A percentile compares a stretch with the other conserved stretches of the same genome.
Evolutionary conservation across 352 stramenopile species (phyloP).

Genomic region (Phytopythium mirpurense): DNA sequence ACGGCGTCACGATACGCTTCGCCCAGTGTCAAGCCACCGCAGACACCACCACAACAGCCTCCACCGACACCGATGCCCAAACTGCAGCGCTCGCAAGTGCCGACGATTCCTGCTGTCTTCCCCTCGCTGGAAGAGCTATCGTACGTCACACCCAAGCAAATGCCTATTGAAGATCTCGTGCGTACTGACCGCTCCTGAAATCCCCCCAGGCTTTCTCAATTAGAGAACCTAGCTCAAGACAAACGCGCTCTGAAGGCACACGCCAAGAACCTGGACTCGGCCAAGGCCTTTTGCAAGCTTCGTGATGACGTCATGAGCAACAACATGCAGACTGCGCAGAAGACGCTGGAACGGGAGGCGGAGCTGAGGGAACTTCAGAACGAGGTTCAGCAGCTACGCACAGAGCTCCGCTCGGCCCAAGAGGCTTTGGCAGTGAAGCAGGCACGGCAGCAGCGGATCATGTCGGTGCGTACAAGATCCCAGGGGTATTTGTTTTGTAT

Average conservation of each 20-base stretch:
- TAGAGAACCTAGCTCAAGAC: conserved; percentile 63
- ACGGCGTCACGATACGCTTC: conserved; percentile 16
- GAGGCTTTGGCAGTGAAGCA: conserved; percentile 63
- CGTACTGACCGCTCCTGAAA: too few relatives aligned
- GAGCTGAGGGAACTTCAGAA: conserved; percentile 43
- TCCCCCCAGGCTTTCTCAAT: conserved; percentile 32
- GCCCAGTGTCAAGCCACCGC: conserved; percentile 12
- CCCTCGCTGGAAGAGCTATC: conserved; percentile 72
- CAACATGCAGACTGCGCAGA: conserved; percentile 73
- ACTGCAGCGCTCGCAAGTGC: conserved; percentile 68
- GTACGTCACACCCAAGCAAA: conserved; percentile 26
- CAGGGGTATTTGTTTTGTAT: too few relatives aligned
- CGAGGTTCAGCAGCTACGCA: conserved; percentile 43
- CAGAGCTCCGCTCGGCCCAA: conserved; percentile 44
- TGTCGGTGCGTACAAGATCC: conserved; percentile 35
- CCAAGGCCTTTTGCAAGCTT: conserved; percentile 67
- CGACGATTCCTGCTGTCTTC: conserved; percentile 65
- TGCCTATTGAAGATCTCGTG: too few relatives aligned
- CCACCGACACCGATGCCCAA: conserved; percentile 27
- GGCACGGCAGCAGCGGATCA: conserved; percentile 55
- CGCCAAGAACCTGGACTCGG: conserved; percentile 48
- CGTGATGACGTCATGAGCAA: conserved; percentile 71
- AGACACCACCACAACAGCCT: conserved; percentile 25
- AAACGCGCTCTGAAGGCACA: conserved; percentile 56
- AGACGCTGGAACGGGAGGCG: conserved; percentile 53